Evolutionary conservation across 2,329 filamentous ascomycete species (phyloP), one percentile per base, ranked within the genome.

Genomic region (Aureobasidium sp.): DNA sequence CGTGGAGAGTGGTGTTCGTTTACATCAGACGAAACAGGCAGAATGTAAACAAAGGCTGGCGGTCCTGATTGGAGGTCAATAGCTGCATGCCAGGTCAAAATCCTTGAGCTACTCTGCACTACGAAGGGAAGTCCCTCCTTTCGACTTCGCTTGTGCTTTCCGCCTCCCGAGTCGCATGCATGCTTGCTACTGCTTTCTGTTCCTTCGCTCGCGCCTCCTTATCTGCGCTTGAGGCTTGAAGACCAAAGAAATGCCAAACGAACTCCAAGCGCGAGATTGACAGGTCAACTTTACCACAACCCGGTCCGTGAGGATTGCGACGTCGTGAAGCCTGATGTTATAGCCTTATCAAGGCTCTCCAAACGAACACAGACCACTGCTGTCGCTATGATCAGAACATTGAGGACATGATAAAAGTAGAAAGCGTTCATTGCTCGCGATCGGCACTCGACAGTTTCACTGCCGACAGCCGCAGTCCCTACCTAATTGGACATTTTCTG

Each of bases 381-480:
- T 29, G 7, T 42, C 37, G 27, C 12, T 45, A 25, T 44, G 11
- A n/a, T 36, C n/a, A n/a, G 20, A 45, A 53, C 7, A 57, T 37
- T 22, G 6, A 39, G 20, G 45, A 20, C 42, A 39, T 27, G 22
- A 17, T 39, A 48, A 58, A 57, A 58, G 55, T 58, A 48, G 45
- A 42, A 60, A 49, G 34, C 44, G 45, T 60, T 60, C 57, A 22
- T 22, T 41, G 44, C 56, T 49, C 45, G 17, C 45, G 57, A 60
- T 60, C 57, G 57, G 45, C 57, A 60, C 25, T 51, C 57, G 57
- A 49, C 56, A 22, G 56, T 60, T 60, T 41, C 44, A 60, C 57
- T 60, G 44, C 57, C 57, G 57, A 60, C 34, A 51, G 45, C 57
- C 57, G 45, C 36, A 51, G 12, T 36, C 29, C 36, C 17, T 12